Conservation (phyloP, 768 basidiomycete species). For the Tephrocybe rancida region DNA sequence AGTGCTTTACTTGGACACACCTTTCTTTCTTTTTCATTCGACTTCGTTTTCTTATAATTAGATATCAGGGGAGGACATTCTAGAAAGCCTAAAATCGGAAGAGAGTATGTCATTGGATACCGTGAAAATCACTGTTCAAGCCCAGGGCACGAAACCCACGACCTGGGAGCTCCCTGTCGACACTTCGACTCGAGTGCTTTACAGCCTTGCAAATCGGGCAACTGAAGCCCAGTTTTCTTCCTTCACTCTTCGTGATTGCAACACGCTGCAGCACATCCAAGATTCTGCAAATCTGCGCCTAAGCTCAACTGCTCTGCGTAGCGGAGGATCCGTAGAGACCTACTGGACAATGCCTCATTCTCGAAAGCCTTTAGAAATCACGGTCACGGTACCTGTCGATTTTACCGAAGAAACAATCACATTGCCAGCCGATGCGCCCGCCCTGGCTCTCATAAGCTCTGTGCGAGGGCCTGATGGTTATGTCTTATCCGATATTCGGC, state of each 20-base stretch:
- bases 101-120: background rate
- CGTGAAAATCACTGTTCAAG: constrained; percentile 13
- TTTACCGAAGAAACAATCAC: constrained; percentile 8
- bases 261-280: constrained; percentile 10
- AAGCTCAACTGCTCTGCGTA: constrained; percentile 7
- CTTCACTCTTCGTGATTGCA: constrained; percentile 15
- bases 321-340: constrained; percentile 20
- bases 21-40: background rate
- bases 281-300: constrained; percentile 14
- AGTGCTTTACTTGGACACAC: background rate
- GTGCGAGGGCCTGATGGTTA: background rate
- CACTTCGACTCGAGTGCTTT: constrained; percentile 21
- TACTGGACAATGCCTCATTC: constrained; percentile 8
- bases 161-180: constrained; percentile 18
- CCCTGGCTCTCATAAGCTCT: constrained; percentile 20
- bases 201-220: constrained; percentile 24
- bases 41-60: background rate
- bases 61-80: constrained; percentile 2
- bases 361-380: constrained; percentile 12
- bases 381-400: constrained; percentile 4
- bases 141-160: constrained; percentile 5
- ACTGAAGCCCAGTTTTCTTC: constrained; percentile 18
- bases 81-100: background rate
- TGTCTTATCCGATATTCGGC: constrained; percentile 15
- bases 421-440: constrained; percentile 18